phyloP scores from a whole-genome alignment of 73 alveolate species.

The Uronychia setigera region DNA sequence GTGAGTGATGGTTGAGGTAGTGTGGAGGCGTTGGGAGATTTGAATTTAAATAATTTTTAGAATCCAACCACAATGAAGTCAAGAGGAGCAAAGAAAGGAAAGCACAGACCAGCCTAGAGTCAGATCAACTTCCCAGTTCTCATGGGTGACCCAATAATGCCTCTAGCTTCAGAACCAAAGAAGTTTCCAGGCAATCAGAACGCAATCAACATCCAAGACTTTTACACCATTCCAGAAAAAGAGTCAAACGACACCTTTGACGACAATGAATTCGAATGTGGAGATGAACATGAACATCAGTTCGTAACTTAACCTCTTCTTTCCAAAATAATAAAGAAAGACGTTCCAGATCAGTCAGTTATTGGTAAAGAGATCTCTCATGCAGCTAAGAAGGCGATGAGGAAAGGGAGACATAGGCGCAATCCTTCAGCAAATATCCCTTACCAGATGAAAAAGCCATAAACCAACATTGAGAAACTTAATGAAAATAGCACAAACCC shows the following conservation, averaged over 20 bases:
- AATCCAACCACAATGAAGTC: too few species aligned
- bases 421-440: not conserved
- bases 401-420: not conserved
- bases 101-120: not conserved
- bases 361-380: not conserved
- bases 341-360: not conserved
- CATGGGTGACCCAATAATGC: not conserved
- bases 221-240: not conserved
- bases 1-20: too few species aligned
- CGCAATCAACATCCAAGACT: not conserved
- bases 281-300: not conserved
- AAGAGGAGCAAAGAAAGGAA: not conserved
- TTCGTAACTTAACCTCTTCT: not conserved
- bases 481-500: not conserved
- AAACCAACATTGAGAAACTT: not conserved
- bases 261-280: not conserved
- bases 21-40: too few species aligned
- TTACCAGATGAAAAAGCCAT: not conserved
- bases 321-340: not conserved
- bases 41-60: too few species aligned
- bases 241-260: not conserved
- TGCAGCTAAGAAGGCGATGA: not conserved
- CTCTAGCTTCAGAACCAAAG: not conserved
- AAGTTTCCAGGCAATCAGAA: too few species aligned
- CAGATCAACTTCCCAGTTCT: not conserved